Percentiles rank a stretch among this genome's conserved stretches.
phyloP scores from a whole-genome alignment of 352 stramenopile genomes.

The Phytophthora idaei region DNA sequence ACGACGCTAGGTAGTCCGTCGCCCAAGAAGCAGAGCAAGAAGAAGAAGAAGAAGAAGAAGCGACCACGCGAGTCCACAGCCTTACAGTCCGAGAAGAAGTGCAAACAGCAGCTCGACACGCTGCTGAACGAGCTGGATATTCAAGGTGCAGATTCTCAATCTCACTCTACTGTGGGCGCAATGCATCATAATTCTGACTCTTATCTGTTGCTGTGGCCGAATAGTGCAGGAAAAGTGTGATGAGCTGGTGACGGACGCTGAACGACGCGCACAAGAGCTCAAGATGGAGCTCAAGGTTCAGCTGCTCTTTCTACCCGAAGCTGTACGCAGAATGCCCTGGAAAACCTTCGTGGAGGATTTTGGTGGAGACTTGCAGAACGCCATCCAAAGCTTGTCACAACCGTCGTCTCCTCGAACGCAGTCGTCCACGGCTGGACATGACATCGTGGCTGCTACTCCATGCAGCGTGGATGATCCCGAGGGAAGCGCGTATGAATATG shows the following conservation, averaged over 20 bases:
- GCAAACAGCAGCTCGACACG: conserved; percentile 41
- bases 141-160: conserved; percentile 42
- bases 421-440: conserved; percentile 27
- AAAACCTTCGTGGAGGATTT: conserved; percentile 85
- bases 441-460: conserved; percentile 51
- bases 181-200: conserved; percentile 5
- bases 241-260: conserved; percentile 53
- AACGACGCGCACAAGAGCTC: conserved; percentile 66
- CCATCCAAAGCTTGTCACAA: conserved; percentile 68
- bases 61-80: conserved; percentile 26
- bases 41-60: conserved; percentile 33
- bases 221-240: conserved; percentile 74
- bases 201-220: background rate
- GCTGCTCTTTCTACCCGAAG: conserved; percentile 73
- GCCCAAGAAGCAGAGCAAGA: conserved; percentile 37
- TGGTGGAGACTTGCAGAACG: conserved; percentile 71
- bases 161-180: background rate
- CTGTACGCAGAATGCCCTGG: conserved; percentile 78
- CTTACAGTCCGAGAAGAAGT: conserved; percentile 45
- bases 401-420: conserved; percentile 13
- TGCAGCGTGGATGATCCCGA: conserved; percentile 31
- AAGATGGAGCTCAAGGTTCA: conserved; percentile 82
- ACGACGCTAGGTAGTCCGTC: conserved; percentile 24
- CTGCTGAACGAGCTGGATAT: conserved; percentile 69
- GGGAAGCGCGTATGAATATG: conserved; percentile 25